Base-by-base conservation (phyloP, 2,329 filamentous ascomycete genomes). In the Sclerotinia subarctica region DNA sequence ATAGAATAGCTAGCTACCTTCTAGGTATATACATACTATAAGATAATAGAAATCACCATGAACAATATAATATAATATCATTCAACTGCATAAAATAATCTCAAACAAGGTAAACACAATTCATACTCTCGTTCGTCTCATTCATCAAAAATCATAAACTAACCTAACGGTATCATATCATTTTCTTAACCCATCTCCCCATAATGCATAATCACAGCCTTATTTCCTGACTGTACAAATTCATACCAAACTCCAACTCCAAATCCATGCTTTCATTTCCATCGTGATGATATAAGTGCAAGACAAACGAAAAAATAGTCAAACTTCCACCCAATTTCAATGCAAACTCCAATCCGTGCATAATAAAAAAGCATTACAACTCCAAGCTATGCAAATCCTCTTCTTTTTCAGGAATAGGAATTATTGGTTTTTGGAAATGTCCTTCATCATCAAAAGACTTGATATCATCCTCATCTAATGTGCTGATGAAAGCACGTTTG, bases 401-500 rank as follows among this genome's bases (percentile, higher is more conserved):
- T 29, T 68, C 59, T 6, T 42, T 26, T 15, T 47, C 26, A 11
- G 32, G n/a, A 49, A 38, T 24, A 52, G 38, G n/a, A 57, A 29
- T n/a, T 21, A 17, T 32, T 17, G 63, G 24, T n/a, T 65, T 26
- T 65, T 32, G 29, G n/a, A 51, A n/a, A 62, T 49, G 29, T 21
- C 21, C 8, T 29, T 53, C 66, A 56, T 32, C 32, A 46, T 71
- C 68, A 58, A 73, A 75, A 59, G 53, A 62, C 68, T 81, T 76
- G 21, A 96, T 82, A 52, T 94, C 87, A 62, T 90, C 83, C 66
- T 86, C 81, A 63, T 87, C 84, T 73, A 91, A 80, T 4, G 89
- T 93, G 51, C 88, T 86, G 29, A 96, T 91, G 80, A 95, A 96
- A 0, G 93, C 93, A 67, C 92, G 87, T 69, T 82, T 79, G 38